phyloP scores from a whole-genome alignment of 768 basidiomycete species.

The Mrakia frigida region DNA sequence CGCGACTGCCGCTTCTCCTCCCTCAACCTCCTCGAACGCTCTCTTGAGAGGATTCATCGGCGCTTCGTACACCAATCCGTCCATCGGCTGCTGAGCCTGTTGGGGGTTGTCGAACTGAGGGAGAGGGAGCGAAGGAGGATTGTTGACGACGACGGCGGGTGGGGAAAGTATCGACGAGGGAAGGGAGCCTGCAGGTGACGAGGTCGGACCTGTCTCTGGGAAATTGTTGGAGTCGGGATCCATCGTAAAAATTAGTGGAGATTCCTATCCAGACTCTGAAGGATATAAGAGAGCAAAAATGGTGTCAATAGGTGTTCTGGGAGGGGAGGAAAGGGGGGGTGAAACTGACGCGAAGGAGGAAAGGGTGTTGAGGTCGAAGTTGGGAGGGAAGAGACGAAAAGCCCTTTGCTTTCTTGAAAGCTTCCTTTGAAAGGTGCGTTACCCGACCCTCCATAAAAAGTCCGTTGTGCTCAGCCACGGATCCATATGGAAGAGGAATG shows the following conservation, averaged over 20 bases:
- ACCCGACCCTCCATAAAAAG: too few species aligned
- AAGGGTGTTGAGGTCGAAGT: neutral
- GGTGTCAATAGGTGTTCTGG: neutral
- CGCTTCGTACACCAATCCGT: neutral
- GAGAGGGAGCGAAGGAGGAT: neutral
- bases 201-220: neutral
- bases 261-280: neutral
- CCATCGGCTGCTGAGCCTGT: neutral
- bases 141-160: neutral
- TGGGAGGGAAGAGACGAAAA: too few species aligned
- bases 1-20: neutral
- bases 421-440: too few species aligned
- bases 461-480: too few species aligned
- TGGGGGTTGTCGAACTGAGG: neutral
- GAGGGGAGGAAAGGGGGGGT: neutral
- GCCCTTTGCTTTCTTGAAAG: too few species aligned
- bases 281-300: neutral
- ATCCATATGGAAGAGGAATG: too few species aligned
- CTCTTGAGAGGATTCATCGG: conserved; percentile 4
- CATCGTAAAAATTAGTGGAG: neutral
- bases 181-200: neutral
- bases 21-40: neutral
- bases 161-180: neutral
- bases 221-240: neutral
- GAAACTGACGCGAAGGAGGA: neutral